Percentiles rank a stretch among this genome's conserved stretches.
These are phyloP conservation scores for Trichoderma gamsii DNA, from an alignment of 495 filamentous ascomycete species.

Conservation along the genomic window DNA sequence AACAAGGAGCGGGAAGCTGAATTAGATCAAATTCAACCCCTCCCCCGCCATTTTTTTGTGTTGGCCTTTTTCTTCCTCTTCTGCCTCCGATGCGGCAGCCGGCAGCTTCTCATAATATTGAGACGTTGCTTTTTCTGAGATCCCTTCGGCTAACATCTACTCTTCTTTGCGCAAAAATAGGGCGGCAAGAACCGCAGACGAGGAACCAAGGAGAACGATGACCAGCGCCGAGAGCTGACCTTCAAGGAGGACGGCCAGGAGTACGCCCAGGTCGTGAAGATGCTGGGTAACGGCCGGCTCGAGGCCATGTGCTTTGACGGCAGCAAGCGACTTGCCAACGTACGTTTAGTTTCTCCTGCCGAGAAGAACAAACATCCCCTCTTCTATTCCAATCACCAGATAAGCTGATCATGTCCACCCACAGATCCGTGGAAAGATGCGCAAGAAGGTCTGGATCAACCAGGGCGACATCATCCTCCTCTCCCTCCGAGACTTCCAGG, in stretches of 20 bases:
- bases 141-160: slow-evolving; percentile 12
- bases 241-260: slow-evolving; percentile 99
- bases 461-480: slow-evolving; percentile 98
- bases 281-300: slow-evolving; percentile 95
- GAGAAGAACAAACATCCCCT: not conserved
- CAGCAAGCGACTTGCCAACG: slow-evolving; percentile 70
- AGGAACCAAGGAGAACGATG: slow-evolving; percentile 96
- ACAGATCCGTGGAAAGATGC: slow-evolving; percentile 80
- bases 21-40: not conserved
- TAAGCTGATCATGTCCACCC: not conserved
- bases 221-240: slow-evolving; percentile 64
- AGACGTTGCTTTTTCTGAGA: no score
- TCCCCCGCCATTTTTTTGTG: slow-evolving; percentile 16
- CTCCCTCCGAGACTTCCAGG: slow-evolving; percentile 95
- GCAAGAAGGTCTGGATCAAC: slow-evolving; percentile 99
- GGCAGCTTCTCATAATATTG: no score
- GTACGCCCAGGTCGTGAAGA: slow-evolving; percentile 97
- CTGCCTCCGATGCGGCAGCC: slow-evolving; percentile 1
- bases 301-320: slow-evolving; percentile 98
- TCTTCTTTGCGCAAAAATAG: slow-evolving; percentile 40
- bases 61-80: not conserved
- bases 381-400: no score
- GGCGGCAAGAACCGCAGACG: slow-evolving; percentile 97
- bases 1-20: not conserved
- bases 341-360: not conserved